Conservation (phyloP, 768 basidiomycete species). For the Hypholoma fasciculare region DNA sequence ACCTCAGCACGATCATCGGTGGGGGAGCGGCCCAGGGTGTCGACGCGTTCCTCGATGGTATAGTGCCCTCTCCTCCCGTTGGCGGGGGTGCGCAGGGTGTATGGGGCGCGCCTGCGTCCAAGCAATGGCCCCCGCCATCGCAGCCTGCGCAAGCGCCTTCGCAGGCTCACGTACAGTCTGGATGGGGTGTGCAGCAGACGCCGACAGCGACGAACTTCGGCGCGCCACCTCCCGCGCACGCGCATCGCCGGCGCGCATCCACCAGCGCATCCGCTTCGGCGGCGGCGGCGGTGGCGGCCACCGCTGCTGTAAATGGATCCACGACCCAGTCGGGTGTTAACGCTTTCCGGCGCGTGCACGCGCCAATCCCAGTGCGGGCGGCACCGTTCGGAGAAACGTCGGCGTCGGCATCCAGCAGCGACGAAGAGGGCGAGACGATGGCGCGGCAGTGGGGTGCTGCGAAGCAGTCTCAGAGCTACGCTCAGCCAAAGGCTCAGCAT, state of each 20-base stretch:
- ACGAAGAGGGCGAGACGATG: neutral
- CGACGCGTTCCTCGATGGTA: neutral
- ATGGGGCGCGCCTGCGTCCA: neutral
- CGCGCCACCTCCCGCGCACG: neutral
- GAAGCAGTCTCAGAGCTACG: neutral
- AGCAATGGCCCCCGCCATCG: neutral
- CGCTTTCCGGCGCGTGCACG: neutral
- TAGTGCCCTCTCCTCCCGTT: neutral
- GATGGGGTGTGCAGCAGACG: neutral
- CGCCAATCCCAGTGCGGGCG: neutral
- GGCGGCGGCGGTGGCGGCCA: neutral
- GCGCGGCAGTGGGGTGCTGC: neutral
- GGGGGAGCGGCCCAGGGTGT: neutral
- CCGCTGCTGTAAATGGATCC: neutral
- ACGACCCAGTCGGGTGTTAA: neutral
- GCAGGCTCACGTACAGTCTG: neutral
- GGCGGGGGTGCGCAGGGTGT: neutral
- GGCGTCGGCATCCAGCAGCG: constrained; percentile 3
- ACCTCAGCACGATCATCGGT: neutral
- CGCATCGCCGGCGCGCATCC: neutral
- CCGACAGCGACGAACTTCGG: neutral
- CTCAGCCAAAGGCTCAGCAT: neutral
- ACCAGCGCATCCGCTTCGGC: neutral
- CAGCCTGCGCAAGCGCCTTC: neutral
- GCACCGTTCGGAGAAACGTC: constrained; percentile 1